Evolutionary conservation across 108 stramenopile genomes (phyloP).

Genomic region (Aurantiochytrium sp.): DNA sequence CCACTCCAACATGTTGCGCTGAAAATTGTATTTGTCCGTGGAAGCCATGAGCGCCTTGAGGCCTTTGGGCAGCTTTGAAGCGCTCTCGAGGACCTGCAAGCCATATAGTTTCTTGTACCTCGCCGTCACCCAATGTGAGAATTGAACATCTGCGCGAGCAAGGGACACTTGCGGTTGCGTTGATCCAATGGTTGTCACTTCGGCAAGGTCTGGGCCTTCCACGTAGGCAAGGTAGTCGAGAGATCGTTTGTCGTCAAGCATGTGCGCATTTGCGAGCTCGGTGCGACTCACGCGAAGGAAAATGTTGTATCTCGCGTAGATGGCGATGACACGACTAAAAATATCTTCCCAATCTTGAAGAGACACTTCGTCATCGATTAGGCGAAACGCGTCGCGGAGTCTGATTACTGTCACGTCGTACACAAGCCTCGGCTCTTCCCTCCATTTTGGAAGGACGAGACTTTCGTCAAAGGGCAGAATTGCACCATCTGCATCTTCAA

Average conservation of each 20-base stretch:
- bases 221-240: neutral
- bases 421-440: neutral
- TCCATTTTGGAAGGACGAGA: neutral
- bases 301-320: neutral
- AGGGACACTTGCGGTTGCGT: neutral
- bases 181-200: neutral
- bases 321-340: neutral
- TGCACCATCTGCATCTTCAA: neutral
- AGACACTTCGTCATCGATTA: neutral
- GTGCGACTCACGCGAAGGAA: neutral
- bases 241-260: neutral
- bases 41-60: neutral
- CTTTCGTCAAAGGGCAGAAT: neutral
- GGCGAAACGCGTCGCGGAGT: neutral
- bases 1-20: slow-evolving; percentile 1
- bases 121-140: neutral
- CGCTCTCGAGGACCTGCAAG: neutral
- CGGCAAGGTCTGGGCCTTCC: neutral
- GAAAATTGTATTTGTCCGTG: neutral
- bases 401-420: neutral
- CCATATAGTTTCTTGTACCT: neutral
- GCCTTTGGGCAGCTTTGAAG: neutral
- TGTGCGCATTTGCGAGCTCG: neutral
- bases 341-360: neutral
- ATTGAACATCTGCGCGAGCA: neutral